These are phyloP conservation scores for Cystobasidium sp. DNA, from an alignment of 1,284 basidiomycete species.

Conservation along the genomic window DNA sequence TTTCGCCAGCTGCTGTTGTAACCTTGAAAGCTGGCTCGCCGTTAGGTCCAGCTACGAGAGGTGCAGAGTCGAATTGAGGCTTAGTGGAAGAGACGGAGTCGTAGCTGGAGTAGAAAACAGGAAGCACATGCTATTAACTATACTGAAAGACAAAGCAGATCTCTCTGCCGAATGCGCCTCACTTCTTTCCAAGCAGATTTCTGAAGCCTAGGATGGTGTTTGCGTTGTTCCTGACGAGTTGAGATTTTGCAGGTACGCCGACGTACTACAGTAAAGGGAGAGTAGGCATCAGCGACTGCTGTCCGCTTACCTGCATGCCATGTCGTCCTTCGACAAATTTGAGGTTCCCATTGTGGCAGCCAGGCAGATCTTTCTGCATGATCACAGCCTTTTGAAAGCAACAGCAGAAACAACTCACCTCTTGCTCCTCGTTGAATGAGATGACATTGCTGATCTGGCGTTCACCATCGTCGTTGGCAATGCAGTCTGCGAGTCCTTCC, in stretches of 20 bases:
- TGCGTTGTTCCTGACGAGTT: conserved; percentile 90
- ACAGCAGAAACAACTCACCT: conserved; percentile 62
- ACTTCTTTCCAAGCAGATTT: conserved; percentile 91
- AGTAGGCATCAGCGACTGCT: background rate
- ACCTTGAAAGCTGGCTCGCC: conserved; percentile 68
- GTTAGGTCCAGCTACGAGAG: conserved; percentile 69
- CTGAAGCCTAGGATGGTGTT: conserved; percentile 96
- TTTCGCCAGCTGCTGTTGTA: conserved; percentile 72
- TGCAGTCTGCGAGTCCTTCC: conserved; percentile 89
- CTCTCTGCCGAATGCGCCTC: conserved; percentile 49
- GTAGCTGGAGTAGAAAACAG: conserved; percentile 59
- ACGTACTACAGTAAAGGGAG: conserved; percentile 70
- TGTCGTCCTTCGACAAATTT: conserved; percentile 4
- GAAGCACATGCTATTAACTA: conserved; percentile 52
- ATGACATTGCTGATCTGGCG: conserved; percentile 95
- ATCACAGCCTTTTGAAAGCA: background rate
- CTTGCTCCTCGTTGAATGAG: conserved; percentile 87
- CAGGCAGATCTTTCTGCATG: no score
- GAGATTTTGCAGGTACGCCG: conserved; percentile 91
- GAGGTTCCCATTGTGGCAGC: conserved; percentile 16
- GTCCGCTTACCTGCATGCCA: background rate
- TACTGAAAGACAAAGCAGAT: no score
- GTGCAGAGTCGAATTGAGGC: conserved; percentile 83
- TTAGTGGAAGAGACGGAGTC: conserved; percentile 68
- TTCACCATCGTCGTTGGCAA: conserved; percentile 98